Conservation (phyloP, 805 yeast genomes). For the Scheffersomyces spartinae region DNA sequence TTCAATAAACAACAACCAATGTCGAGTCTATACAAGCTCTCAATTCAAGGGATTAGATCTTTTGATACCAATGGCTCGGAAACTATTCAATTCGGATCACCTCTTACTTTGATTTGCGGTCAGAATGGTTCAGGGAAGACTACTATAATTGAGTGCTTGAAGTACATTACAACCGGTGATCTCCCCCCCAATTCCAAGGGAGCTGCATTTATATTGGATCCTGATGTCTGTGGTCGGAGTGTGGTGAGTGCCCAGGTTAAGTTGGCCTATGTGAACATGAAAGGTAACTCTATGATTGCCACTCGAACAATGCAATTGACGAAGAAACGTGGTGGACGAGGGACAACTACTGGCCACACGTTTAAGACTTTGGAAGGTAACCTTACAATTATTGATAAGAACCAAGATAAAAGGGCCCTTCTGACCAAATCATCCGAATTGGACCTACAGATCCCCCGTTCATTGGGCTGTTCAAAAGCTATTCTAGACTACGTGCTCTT, state of each 20-base stretch:
- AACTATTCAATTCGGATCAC: slow-evolving; percentile 79
- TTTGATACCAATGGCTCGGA: slow-evolving; percentile 80
- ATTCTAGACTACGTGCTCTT: slow-evolving; percentile 86
- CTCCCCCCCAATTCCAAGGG: slow-evolving; percentile 93
- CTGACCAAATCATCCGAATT: slow-evolving; percentile 78
- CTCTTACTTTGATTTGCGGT: slow-evolving; percentile 89
- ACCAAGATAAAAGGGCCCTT: slow-evolving; percentile 62
- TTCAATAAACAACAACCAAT: slow-evolving; percentile 12
- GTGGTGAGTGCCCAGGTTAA: slow-evolving; percentile 86
- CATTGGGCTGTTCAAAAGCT: slow-evolving; percentile 80
- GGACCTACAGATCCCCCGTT: slow-evolving; percentile 69
- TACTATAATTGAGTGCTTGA: slow-evolving; percentile 86
- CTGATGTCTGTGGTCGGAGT: slow-evolving; percentile 62
- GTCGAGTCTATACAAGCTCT: slow-evolving; percentile 31
- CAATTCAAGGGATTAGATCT: slow-evolving; percentile 80
- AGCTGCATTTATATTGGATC: slow-evolving; percentile 94
- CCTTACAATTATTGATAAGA: slow-evolving; percentile 50
- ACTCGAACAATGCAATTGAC: slow-evolving; percentile 75
- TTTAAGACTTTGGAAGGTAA: slow-evolving; percentile 92
- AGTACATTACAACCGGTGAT: slow-evolving; percentile 92
- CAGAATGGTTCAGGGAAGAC: slow-evolving; percentile 96
- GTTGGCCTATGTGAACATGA: slow-evolving; percentile 66
- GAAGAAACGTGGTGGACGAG: slow-evolving; percentile 36
- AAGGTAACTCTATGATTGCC: slow-evolving; percentile 69
- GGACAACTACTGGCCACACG: slow-evolving; percentile 34